phyloP scores from a whole-genome alignment of 129 eudicot species.

The Saposhnikovia divaricata region DNA sequence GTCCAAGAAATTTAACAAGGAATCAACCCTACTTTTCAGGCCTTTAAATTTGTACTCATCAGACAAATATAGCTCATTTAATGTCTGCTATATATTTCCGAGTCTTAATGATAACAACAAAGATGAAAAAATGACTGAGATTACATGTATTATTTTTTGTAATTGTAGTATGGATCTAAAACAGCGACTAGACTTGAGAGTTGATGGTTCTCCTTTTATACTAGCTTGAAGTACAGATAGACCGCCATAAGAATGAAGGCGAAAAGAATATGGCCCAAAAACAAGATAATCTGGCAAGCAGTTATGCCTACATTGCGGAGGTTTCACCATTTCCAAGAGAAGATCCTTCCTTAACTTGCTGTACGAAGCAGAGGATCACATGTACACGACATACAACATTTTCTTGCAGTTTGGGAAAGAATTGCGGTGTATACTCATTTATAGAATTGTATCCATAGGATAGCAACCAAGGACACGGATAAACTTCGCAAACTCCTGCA shows the following conservation, averaged over 20 bases:
- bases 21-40: neutral
- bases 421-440: constrained; percentile 11
- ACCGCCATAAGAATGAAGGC: constrained; percentile 9
- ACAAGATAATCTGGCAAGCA: neutral
- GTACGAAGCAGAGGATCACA: neutral
- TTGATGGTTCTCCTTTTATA: neutral
- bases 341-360: neutral
- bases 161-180: neutral
- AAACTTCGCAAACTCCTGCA: constrained; percentile 76
- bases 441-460: constrained; percentile 49
- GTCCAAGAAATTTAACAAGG: neutral
- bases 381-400: constrained; percentile 4
- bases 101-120: too few relatives aligned
- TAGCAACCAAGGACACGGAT: constrained; percentile 81
- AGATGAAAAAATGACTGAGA: too few relatives aligned
- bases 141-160: neutral
- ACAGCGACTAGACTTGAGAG: neutral
- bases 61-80: neutral
- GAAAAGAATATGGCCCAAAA: constrained; percentile 12
- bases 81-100: too few relatives aligned
- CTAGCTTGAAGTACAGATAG: neutral
- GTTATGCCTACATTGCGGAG: neutral
- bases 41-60: neutral
- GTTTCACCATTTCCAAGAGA: neutral
- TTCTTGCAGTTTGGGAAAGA: constrained; percentile 10